A percentile compares a stretch with the other conserved stretches of the same genome.
Conservation (phyloP, 768 basidiomycete species). For the Coprinopsis strossmayeri region DNA sequence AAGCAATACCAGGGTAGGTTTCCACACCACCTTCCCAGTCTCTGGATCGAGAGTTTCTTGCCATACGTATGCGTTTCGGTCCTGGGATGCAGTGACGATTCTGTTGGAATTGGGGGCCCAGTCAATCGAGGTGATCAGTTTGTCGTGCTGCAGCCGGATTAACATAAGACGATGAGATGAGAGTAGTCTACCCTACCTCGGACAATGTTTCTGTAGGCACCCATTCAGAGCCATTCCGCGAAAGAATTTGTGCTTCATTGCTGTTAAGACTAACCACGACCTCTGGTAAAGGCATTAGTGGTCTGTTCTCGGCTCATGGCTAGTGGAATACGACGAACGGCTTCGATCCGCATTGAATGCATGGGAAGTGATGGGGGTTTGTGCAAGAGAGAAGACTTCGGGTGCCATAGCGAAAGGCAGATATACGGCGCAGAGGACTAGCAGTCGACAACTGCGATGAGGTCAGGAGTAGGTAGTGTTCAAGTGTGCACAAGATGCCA, state of each 20-base stretch:
- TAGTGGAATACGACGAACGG: conserved; percentile 46
- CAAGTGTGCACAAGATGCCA: too few relatives aligned
- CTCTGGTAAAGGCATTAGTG: conserved; percentile 40
- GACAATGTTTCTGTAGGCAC: conserved; percentile 66
- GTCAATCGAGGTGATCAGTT: conserved; percentile 94
- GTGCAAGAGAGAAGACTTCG: conserved; percentile 72
- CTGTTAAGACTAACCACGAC: conserved; percentile 88
- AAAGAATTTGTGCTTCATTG: conserved; percentile 80
- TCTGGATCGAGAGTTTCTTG: conserved; percentile 68
- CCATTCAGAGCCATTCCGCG: conserved; percentile 64
- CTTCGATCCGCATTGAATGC: conserved; percentile 85
- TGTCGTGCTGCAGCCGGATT: conserved; percentile 72
- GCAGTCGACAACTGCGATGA: conserved; percentile 74
- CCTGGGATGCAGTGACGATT: conserved; percentile 98
- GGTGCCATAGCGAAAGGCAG: conserved; percentile 41
- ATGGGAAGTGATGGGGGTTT: conserved; percentile 82
- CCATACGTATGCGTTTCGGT: conserved; percentile 99
- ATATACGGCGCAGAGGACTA: conserved; percentile 56
- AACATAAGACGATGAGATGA: neutral
- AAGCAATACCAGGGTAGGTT: conserved; percentile 92
- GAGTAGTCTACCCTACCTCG: conserved; percentile 49
- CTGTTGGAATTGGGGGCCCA: conserved; percentile 97
- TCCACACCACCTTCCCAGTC: conserved; percentile 76
- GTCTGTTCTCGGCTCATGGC: neutral
- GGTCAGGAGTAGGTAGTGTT: conserved; percentile 3